A percentile compares a stretch with the other conserved stretches of the same genome.
These are phyloP conservation scores for Exserohilum rostratum DNA, from an alignment of 2,329 filamentous ascomycete genomes.

Conservation along the genomic window DNA sequence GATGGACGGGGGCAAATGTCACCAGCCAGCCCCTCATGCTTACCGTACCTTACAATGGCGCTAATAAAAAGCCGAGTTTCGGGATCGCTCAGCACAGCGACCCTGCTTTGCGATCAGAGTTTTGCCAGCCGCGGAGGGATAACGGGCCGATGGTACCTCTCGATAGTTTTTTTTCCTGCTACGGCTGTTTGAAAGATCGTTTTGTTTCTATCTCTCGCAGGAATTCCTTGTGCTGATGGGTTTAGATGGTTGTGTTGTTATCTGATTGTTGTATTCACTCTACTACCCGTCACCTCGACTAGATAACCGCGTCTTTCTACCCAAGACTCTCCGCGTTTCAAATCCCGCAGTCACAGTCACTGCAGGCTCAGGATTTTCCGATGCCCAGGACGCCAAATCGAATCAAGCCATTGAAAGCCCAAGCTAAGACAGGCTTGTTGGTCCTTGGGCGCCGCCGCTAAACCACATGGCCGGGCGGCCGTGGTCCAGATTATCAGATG, in stretches of 20 bases:
- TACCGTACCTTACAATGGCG: conserved; percentile 9
- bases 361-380: conserved; percentile 8
- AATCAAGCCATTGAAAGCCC: conserved; percentile 24
- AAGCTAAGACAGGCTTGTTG: conserved; percentile 22
- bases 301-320: too few species aligned
- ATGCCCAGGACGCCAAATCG: conserved; percentile 32
- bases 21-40: not conserved
- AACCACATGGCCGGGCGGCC: conserved; percentile 16
- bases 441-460: conserved; percentile 21
- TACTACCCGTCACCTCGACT: too few species aligned
- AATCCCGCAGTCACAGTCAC: not conserved
- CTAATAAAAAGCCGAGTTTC: conserved; percentile 19
- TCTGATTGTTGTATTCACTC: too few species aligned
- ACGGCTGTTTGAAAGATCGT: not conserved
- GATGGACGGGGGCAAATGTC: conserved; percentile 14
- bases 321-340: not conserved
- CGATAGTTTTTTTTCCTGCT: conserved; percentile 2
- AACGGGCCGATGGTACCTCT: conserved; percentile 11
- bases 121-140: conserved; percentile 1
- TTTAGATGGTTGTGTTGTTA: not conserved
- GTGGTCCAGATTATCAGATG: conserved; percentile 41
- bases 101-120: conserved; percentile 10
- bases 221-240: not conserved
- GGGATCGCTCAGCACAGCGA: conserved; percentile 6
- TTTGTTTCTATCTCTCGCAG: not conserved